phyloP scores from a whole-genome alignment of 2,329 filamentous ascomycete genomes.

The Alternaria ventricosa region DNA sequence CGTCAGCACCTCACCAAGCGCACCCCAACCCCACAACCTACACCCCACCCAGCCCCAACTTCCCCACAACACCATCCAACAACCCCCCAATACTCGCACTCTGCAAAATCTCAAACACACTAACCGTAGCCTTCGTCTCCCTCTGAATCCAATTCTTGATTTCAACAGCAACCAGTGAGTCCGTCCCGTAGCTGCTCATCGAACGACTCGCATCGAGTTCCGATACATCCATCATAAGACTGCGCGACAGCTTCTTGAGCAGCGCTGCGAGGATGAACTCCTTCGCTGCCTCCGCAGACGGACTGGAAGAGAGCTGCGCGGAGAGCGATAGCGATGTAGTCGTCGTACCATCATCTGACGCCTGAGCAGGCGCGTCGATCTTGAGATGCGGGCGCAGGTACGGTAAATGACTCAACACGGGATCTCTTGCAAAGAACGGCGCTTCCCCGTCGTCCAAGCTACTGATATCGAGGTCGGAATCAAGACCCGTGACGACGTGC shows the following conservation, averaged over 20 bases:
- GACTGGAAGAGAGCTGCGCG: constrained; percentile 2
- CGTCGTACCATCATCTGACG: background rate
- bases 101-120: constrained; percentile 33
- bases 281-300: background rate
- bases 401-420: constrained; percentile 9
- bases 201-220: constrained; percentile 20
- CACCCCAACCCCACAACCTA: background rate
- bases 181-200: constrained; percentile 26
- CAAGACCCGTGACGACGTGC: constrained; percentile 13
- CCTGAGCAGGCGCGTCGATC: background rate
- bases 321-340: background rate
- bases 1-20: background rate
- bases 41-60: background rate
- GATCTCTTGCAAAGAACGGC: constrained; percentile 15
- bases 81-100: constrained; percentile 12
- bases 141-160: constrained; percentile 29
- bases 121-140: constrained; percentile 18
- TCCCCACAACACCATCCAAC: constrained; percentile 9
- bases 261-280: constrained; percentile 15
- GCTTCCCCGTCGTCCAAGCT: background rate
- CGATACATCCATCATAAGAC: constrained; percentile 18
- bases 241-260: constrained; percentile 15
- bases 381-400: constrained; percentile 17
- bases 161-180: constrained; percentile 37
- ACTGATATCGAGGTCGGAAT: background rate